Percentiles rank a stretch among this genome's conserved stretches.
Evolutionary conservation across 2,329 filamentous ascomycete genomes (phyloP).

Genomic region (Pseudocercospora ulei): DNA sequence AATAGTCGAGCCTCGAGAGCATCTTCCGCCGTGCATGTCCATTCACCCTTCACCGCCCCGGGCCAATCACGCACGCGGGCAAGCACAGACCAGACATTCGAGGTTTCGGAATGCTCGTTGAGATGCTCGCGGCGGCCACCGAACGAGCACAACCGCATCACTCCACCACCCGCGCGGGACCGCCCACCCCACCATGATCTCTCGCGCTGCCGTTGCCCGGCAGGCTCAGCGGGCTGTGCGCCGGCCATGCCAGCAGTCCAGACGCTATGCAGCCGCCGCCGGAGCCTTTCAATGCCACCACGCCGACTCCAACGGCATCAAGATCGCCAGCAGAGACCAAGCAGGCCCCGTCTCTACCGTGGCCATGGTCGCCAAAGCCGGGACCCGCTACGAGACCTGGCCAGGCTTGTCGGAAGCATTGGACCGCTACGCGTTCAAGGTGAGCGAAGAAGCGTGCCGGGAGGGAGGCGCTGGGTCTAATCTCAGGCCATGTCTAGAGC

Average conservation of each 20-base stretch:
- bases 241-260: constrained; percentile 51
- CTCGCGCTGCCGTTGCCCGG: constrained; percentile 55
- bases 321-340: constrained; percentile 83
- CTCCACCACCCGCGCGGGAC: constrained; percentile 24
- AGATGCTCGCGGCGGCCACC: too few species aligned
- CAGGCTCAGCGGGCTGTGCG: constrained; percentile 54
- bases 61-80: not conserved
- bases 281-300: constrained; percentile 79
- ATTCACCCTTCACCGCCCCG: too few species aligned
- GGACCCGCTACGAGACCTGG: constrained; percentile 80
- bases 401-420: constrained; percentile 84
- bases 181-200: constrained; percentile 47
- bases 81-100: constrained; percentile 2
- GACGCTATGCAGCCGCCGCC: constrained; percentile 58
- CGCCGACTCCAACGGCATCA: constrained; percentile 75
- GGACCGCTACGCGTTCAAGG: constrained; percentile 97
- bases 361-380: constrained; percentile 85
- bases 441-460: constrained; percentile 35
- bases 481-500: constrained; percentile 47
- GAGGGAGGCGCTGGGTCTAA: constrained; percentile 17
- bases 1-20: too few species aligned
- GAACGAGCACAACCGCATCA: constrained; percentile 18
- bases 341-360: constrained; percentile 82
- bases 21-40: too few species aligned
- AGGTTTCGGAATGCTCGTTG: constrained; percentile 14